These are phyloP conservation scores for Phytophthora boehmeriae DNA, from an alignment of 352 stramenopile genomes.

Conservation along the genomic window DNA sequence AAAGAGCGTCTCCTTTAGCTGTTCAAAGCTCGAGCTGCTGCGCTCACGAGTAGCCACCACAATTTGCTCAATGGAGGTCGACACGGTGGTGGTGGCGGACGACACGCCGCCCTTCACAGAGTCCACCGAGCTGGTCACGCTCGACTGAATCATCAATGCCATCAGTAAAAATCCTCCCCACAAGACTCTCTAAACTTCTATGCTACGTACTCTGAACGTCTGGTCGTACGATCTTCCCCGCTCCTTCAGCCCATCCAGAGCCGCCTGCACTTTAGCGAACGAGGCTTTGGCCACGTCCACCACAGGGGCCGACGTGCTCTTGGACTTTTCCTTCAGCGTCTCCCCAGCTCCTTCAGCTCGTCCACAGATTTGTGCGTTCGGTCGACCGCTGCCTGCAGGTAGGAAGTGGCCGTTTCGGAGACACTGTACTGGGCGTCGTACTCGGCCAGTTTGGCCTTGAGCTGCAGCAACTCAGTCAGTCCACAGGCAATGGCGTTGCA, in stretches of 20 bases:
- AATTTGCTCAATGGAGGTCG: slow-evolving; percentile 73
- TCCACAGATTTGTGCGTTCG: slow-evolving; percentile 74
- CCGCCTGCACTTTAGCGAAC: slow-evolving; percentile 55
- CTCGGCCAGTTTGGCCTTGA: slow-evolving; percentile 55
- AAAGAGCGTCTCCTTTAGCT: slow-evolving; percentile 60
- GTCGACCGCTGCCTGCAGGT: slow-evolving; percentile 70
- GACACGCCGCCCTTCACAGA: slow-evolving; percentile 50
- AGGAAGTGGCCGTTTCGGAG: slow-evolving; percentile 69
- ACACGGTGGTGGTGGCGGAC: slow-evolving; percentile 46
- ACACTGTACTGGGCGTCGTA: slow-evolving; percentile 80
- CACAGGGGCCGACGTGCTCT: slow-evolving; percentile 51
- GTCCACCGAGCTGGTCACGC: slow-evolving; percentile 45
- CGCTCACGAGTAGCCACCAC: slow-evolving; percentile 58
- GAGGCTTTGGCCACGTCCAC: slow-evolving; percentile 61
- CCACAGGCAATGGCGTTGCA: slow-evolving; percentile 7
- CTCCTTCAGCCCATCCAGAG: slow-evolving; percentile 63
- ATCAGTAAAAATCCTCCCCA: background rate
- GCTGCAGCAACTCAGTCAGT: slow-evolving; percentile 20
- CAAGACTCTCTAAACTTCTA: background rate
- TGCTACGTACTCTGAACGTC: slow-evolving; percentile 44
- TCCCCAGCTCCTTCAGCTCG: slow-evolving; percentile 68
- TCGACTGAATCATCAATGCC: slow-evolving; percentile 16
- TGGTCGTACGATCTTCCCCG: slow-evolving; percentile 73
- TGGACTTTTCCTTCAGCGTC: slow-evolving; percentile 58
- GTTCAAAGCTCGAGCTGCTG: slow-evolving; percentile 65